Base-by-base conservation (phyloP, 2,329 filamentous ascomycete genomes). In the Cercospora citrullina region DNA sequence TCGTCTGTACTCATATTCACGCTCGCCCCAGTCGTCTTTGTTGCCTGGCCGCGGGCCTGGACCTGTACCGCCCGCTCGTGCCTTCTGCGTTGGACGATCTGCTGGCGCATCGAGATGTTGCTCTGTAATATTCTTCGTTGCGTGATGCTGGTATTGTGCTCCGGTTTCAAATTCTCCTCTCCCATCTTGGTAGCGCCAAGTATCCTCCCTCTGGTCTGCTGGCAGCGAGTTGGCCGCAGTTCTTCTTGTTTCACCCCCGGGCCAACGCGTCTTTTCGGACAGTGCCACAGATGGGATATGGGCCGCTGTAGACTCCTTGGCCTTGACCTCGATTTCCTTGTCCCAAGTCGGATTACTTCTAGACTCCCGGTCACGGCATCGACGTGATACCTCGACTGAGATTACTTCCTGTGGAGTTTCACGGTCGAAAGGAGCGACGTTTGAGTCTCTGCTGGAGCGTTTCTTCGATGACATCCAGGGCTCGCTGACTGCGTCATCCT, bases 381-480 rank as follows among this genome's bases (percentile, higher is more conserved):
- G 53, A 18, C 26, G 53, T 28, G 53, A 30, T n/a, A 58, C 26
- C 26, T 58, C 21, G n/a, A 58, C 26, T 16, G 26, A 30, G 12
- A 58, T 31, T 10, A 58, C 53, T 21, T 58, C 53, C 8, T n/a
- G 23, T 10, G 14, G 26, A 14, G 26, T 23, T 28, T n/a, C n/a
- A 14, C 30, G 26, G n/a, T 26, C 31, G 21, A 58, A 18, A 36
- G 31, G 18, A 30, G 30, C 31, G 28, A 31, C 16, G 28, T 48
- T 51, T 6, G 69, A 67, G 48, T 69, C 68, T 36, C 36, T 67
- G 23, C 64, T 58, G 16, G 31, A 42, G 7, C 60, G 10, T 31
- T 63, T 55, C 31, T 64, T 36, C n/a, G 48, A 58, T 16, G 66
- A 53, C 9, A 64, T 55, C 72, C 72, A 72, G 5, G 68, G 68